phyloP scores from a whole-genome alignment of 1,284 basidiomycete genomes.

The Inonotus obliquus region DNA sequence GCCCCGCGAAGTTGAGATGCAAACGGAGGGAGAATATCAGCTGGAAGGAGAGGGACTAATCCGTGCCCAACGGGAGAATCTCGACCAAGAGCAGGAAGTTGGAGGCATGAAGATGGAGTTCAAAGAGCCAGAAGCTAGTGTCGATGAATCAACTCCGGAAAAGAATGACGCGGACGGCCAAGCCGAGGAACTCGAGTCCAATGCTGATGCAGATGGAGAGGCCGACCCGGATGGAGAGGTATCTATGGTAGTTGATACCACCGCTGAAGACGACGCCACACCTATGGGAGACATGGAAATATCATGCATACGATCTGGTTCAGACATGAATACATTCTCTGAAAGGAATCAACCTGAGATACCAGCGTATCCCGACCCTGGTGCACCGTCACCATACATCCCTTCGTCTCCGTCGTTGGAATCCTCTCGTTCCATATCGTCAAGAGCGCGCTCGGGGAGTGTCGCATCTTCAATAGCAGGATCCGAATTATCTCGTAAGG shows the following conservation, averaged over 20 bases:
- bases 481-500: slow-evolving; percentile 8
- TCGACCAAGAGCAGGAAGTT: neutral
- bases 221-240: slow-evolving; percentile 9
- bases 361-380: slow-evolving; percentile 12
- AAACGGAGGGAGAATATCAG: neutral
- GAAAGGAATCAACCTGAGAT: neutral
- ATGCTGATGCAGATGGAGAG: slow-evolving; percentile 2
- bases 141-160: neutral
- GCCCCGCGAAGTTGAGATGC: neutral
- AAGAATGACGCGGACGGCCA: neutral
- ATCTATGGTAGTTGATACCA: neutral
- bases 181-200: neutral
- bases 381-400: slow-evolving; percentile 13
- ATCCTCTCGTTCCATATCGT: neutral
- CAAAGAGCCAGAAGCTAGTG: neutral
- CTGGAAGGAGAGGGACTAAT: neutral
- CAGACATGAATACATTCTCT: neutral
- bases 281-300: neutral
- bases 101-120: neutral
- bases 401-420: neutral
- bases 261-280: neutral
- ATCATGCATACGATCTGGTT: neutral
- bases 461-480: neutral
- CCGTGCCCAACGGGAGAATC: neutral
- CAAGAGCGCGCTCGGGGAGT: neutral